Conservation (phyloP, 1,284 basidiomycete genomes). For the Trichosporon asahii region DNA sequence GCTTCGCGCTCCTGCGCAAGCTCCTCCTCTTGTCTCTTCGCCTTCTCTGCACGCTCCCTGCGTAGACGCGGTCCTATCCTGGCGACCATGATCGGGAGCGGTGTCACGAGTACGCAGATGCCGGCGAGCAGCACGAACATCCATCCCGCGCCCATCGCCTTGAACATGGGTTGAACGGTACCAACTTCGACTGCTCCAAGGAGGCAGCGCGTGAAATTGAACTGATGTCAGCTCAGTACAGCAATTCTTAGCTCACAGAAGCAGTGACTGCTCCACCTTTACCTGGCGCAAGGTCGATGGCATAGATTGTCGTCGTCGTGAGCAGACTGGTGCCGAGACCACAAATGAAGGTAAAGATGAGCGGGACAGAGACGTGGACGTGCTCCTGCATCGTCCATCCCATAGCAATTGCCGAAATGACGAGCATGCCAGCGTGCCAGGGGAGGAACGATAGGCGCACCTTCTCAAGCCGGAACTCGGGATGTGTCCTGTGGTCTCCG, state of each 20-base stretch:
- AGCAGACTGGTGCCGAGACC: conserved; percentile 32
- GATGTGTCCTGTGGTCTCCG: conserved; percentile 31
- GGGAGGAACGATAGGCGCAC: conserved; percentile 34
- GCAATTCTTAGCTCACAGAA: conserved; percentile 20
- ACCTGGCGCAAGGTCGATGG: conserved; percentile 38
- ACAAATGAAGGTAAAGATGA: conserved; percentile 38
- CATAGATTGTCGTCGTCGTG: conserved; percentile 31
- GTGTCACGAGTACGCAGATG: conserved; percentile 32
- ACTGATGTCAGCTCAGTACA: conserved; percentile 22
- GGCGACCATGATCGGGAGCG: conserved; percentile 32
- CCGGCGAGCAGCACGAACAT: conserved; percentile 47
- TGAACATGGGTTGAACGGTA: conserved; percentile 34
- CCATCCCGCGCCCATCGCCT: conserved; percentile 46
- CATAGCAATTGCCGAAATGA: conserved; percentile 31
- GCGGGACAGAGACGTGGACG: conserved; percentile 37
- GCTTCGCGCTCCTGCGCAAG: not conserved
- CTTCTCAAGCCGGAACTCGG: conserved; percentile 37
- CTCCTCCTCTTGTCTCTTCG: not conserved
- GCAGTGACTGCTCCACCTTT: conserved; percentile 41
- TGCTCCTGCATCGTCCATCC: conserved; percentile 37
- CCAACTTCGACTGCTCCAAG: conserved; percentile 36
- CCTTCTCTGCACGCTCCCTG: not conserved
- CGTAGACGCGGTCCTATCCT: conserved; percentile 17
- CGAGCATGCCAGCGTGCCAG: conserved; percentile 28
- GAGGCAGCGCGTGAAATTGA: conserved; percentile 42